phyloP scores from a whole-genome alignment of 1,284 basidiomycete genomes.

The Quambalaria eucalypti region DNA sequence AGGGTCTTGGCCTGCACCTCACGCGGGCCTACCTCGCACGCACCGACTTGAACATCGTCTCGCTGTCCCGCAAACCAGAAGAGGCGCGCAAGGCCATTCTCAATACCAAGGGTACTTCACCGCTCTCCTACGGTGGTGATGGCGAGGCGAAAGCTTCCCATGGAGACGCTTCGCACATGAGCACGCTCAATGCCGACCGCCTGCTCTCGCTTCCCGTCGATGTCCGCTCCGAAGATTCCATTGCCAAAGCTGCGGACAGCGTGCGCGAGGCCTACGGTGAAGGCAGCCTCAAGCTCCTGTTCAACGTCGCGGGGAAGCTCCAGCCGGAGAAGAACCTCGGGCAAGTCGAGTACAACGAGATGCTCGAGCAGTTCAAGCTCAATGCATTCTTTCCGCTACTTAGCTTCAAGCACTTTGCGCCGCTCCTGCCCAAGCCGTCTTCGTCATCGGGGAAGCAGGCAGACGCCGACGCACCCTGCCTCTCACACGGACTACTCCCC shows the following conservation, averaged over 20 bases:
- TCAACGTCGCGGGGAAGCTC: conserved; percentile 51
- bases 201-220: conserved; percentile 49
- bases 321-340: conserved; percentile 56
- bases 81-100: conserved; percentile 44
- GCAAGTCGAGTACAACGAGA: conserved; percentile 52
- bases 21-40: conserved; percentile 41
- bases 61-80: conserved; percentile 47
- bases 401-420: conserved; percentile 52
- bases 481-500: conserved; percentile 41
- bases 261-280: conserved; percentile 48
- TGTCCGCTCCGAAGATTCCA: conserved; percentile 47
- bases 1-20: conserved; percentile 30
- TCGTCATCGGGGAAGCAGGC: conserved; percentile 41
- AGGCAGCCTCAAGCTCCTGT: conserved; percentile 47
- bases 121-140: background rate
- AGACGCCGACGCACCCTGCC: conserved; percentile 8
- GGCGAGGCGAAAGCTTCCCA: background rate
- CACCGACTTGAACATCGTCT: conserved; percentile 49
- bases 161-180: background rate
- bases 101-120: conserved; percentile 1
- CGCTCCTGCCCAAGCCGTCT: conserved; percentile 49
- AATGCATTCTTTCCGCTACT: conserved; percentile 53
- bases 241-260: conserved; percentile 46
- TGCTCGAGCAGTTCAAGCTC: conserved; percentile 50
- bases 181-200: conserved; percentile 27